Percentiles rank a stretch among this genome's conserved stretches.
phyloP scores from a whole-genome alignment of 2,329 filamentous ascomycete genomes.

The Ustulina deusta region DNA sequence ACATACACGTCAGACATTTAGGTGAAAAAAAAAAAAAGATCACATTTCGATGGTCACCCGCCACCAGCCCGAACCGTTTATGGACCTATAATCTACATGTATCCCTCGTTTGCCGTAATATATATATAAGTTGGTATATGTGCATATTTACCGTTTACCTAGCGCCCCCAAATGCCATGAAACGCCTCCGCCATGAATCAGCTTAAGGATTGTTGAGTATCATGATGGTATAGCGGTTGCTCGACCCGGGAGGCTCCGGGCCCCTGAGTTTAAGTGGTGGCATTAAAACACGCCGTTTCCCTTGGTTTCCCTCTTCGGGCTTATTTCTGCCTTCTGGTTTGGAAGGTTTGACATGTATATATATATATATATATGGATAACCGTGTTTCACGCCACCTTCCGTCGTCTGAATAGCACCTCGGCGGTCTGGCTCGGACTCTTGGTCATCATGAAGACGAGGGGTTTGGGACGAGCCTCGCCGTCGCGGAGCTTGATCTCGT shows the following conservation, averaged over 20 bases:
- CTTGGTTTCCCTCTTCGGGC: background rate
- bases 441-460: constrained; percentile 53
- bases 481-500: constrained; percentile 53
- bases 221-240: background rate
- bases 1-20: background rate
- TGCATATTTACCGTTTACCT: constrained; percentile 11
- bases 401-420: constrained; percentile 49
- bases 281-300: constrained; percentile 2
- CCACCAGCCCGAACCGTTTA: background rate
- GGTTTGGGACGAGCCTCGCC: constrained; percentile 47
- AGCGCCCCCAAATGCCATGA: background rate
- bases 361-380: background rate
- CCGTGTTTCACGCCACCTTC: background rate
- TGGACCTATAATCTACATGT: background rate
- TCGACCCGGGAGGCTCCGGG: constrained; percentile 33
- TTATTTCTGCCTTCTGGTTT: background rate
- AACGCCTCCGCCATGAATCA: background rate
- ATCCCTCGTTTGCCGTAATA: background rate
- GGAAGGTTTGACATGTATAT: background rate
- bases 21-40: background rate
- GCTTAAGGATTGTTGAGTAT: background rate
- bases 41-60: background rate
- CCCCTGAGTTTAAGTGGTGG: constrained; percentile 20
- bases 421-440: constrained; percentile 49
- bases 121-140: constrained; percentile 17